Conservation (phyloP, 257 asterid species). For the Jacaranda copaia region DNA sequence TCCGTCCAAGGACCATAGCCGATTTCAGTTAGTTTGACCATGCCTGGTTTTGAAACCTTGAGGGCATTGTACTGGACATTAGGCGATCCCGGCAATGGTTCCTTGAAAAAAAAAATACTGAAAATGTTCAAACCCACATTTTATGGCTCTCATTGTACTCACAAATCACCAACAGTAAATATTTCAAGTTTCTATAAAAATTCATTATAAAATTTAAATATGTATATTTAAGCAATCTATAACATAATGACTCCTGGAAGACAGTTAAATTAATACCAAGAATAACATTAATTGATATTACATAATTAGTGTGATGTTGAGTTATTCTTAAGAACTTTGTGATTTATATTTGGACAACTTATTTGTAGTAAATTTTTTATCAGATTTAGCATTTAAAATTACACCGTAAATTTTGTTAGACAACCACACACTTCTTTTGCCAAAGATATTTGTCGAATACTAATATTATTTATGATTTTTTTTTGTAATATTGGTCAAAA, state of each 20-base stretch:
- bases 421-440: neutral
- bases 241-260: too few species aligned
- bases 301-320: neutral
- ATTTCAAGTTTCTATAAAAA: neutral
- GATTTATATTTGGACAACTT: neutral
- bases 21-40: constrained; percentile 31
- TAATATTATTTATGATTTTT: too few species aligned
- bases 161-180: neutral
- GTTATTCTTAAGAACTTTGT: too few species aligned
- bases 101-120: constrained; percentile 39
- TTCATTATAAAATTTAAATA: neutral
- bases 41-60: constrained; percentile 43
- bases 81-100: constrained; percentile 28
- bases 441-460: neutral
- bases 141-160: neutral
- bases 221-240: neutral
- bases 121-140: neutral
- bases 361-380: neutral
- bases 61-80: constrained; percentile 35
- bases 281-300: neutral
- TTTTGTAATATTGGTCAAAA: too few species aligned
- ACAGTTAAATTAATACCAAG: neutral
- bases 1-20: constrained; percentile 43
- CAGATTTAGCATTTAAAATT: neutral
- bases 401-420: neutral